Evolutionary conservation across 352 stramenopile species (phyloP).

Genomic region (Bremia lactucae): DNA sequence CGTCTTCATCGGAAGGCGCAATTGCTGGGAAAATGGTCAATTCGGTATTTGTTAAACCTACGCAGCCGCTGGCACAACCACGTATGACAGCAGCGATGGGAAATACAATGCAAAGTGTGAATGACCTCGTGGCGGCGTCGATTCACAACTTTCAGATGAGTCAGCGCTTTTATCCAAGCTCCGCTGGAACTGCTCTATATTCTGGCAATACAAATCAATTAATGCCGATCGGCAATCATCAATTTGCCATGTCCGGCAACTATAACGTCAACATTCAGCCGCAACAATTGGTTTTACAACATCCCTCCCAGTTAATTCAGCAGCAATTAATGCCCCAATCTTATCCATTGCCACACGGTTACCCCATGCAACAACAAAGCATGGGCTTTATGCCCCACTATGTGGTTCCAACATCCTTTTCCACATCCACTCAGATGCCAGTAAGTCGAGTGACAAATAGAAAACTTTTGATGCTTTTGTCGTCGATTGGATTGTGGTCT

Average conservation of each 20-base stretch:
- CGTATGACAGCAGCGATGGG: slow-evolving; percentile 13
- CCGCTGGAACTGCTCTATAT: slow-evolving; percentile 19
- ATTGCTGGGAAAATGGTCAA: slow-evolving; percentile 13
- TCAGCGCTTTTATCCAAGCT: slow-evolving; percentile 40
- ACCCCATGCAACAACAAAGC: slow-evolving; percentile 31
- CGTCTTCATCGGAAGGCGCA: no score
- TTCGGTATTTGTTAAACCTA: slow-evolving; percentile 20
- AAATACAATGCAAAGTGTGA: slow-evolving; percentile 42
- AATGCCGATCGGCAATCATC: slow-evolving; percentile 12
- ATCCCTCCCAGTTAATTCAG: slow-evolving; percentile 7
- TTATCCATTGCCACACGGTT: slow-evolving; percentile 33
- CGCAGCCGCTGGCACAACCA: slow-evolving; percentile 11
- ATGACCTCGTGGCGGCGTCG: slow-evolving; percentile 52
- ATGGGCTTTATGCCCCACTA: slow-evolving; percentile 42
- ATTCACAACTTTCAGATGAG: slow-evolving; percentile 73
- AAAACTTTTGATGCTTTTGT: background rate
- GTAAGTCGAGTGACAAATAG: slow-evolving; percentile 13
- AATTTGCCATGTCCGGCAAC: slow-evolving; percentile 25
- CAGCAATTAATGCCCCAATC: slow-evolving; percentile 12
- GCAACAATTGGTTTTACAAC: slow-evolving; percentile 15
- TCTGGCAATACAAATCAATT: slow-evolving; percentile 17
- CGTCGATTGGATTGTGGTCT: slow-evolving; percentile 1
- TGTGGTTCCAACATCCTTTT: slow-evolving; percentile 28
- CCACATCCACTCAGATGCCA: slow-evolving; percentile 28
- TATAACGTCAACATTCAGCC: slow-evolving; percentile 32